Evolutionary conservation across 495 filamentous ascomycete species (phyloP), one percentile per base, ranked within the genome.

Genomic region (Talaromyces wortmannii): DNA sequence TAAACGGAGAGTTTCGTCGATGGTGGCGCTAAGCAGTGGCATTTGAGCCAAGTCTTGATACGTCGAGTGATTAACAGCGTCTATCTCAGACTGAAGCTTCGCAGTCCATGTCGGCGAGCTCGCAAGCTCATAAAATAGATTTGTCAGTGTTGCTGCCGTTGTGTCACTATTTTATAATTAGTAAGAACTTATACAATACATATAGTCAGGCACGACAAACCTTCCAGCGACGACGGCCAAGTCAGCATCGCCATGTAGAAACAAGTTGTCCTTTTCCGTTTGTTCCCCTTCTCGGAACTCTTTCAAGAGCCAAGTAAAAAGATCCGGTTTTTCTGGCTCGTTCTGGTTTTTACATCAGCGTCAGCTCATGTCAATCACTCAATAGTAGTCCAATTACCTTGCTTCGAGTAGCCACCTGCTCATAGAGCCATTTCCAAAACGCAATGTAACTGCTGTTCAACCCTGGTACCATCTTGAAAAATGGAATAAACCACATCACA

Each of bases 1-100:
- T 5, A 84, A 59, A 10, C 82, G 68, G 6, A 84, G 68, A 1
- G 73, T 66, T 58, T 85, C 82, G 31, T 79, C 73, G 55, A 83
- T 80, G 13, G 78, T 61, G 4, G 74, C 78, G 46, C 77, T 69
- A 1, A 83, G 61, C 29, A 64, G 49, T 15, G 57, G 40, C 13
- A 63, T 23, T 5, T 46, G 52, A 4, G 52, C 23, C 33, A 53
- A 17, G 4, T 53, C 52, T 33, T 45, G 52, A 46, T 53, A 31
- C 16, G 42, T 45, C 3, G 17, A 18, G 7, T 53, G 36, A 15
- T n/a, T 46, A 30, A 46, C 40, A 6, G 43, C 16, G 30, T 53
- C 52, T n/a, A 53, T 53, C 13, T 53, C 52, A 31, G 18, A 30
- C 23, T 53, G 52, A 31, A 53, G 52, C 16, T 16, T 17, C 17